Evolutionary conservation across 2,329 filamentous ascomycete genomes (phyloP).

Genomic region (Orbilia brochopaga): DNA sequence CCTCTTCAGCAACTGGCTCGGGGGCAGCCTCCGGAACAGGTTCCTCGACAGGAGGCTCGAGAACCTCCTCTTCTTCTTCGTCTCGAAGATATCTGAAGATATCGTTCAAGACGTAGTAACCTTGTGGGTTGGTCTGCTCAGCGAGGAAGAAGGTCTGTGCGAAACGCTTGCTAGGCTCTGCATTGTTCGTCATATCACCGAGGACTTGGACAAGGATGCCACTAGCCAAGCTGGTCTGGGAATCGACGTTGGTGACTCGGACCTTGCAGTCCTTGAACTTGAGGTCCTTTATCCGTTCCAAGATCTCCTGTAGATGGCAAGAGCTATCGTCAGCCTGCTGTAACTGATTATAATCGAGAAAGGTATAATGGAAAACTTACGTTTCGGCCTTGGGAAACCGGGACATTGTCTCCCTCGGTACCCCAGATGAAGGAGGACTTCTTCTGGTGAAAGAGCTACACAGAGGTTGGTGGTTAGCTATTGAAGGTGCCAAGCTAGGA

Average conservation of each 20-base stretch:
- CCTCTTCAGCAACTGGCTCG: slow-evolving; percentile 54
- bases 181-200: slow-evolving; percentile 95
- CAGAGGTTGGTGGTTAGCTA: slow-evolving; percentile 50
- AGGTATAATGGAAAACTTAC: slow-evolving; percentile 64
- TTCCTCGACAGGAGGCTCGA: slow-evolving; percentile 53
- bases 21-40: slow-evolving; percentile 56
- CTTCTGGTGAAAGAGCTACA: slow-evolving; percentile 91
- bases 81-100: slow-evolving; percentile 92
- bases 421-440: slow-evolving; percentile 94
- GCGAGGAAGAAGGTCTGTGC: slow-evolving; percentile 97
- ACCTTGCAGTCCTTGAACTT: slow-evolving; percentile 98
- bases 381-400: slow-evolving; percentile 84
- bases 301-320: slow-evolving; percentile 66
- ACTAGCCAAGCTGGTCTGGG: slow-evolving; percentile 87
- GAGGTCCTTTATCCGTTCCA: slow-evolving; percentile 89
- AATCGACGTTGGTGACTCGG: slow-evolving; percentile 95
- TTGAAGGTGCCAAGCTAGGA: neutral
- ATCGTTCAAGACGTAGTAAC: slow-evolving; percentile 98
- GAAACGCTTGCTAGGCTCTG: slow-evolving; percentile 89
- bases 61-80: slow-evolving; percentile 70
- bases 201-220: slow-evolving; percentile 94
- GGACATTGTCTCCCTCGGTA: slow-evolving; percentile 83
- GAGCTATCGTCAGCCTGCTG: neutral
- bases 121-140: slow-evolving; percentile 77
- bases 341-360: neutral